Base-by-base conservation (phyloP, 331 rosid species). In the Phaseolus coccineus region DNA sequence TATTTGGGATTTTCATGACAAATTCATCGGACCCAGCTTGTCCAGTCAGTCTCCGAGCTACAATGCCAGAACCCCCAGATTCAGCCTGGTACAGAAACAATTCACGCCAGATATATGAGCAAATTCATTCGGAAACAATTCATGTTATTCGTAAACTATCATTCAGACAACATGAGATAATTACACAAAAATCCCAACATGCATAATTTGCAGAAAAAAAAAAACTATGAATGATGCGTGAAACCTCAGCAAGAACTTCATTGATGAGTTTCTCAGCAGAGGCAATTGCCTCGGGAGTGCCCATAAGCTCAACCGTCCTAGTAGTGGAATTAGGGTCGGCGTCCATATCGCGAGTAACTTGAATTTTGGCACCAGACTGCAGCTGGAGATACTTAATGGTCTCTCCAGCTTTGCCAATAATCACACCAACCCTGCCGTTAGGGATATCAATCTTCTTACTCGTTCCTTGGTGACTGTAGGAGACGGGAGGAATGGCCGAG, bases 291-390 rank as follows among this genome's bases (percentile, higher is more conserved):
- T 93, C 99, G 2, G 97, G 86, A 53, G 90, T 90, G n/a, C 99
- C 99, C 90, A 86, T 90, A 73, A 96, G 91, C 72, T 96, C 99
- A 48, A 96, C 99, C 81, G 77, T 78, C 73, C 99, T 84, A 39
- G 87, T 83, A 0, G 30, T 27, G 50, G 88, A 93, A 79, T 80
- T 88, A 46, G 87, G 97, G 44, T 96, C 98, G 2, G 97, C 97
- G 16, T 96, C 99, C 83, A 87, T 87, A 69, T 96, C 99, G 27
- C 99, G 91, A 7, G 99, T 96, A 79, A 96, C 94, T 61, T 96
- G 99, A 74, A 96, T 96, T 87, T 93, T 93, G 3, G 99, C 99
- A 2, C 98, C 99, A 63, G 99, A 96, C 76, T 93, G 98, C 72
- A 86, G 70, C 78, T 96, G 99, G 51, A 96, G 98, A 84, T 90